Evolutionary conservation across 2,329 filamentous ascomycete species (phyloP).

Genomic region (Sporothrix pallida): DNA sequence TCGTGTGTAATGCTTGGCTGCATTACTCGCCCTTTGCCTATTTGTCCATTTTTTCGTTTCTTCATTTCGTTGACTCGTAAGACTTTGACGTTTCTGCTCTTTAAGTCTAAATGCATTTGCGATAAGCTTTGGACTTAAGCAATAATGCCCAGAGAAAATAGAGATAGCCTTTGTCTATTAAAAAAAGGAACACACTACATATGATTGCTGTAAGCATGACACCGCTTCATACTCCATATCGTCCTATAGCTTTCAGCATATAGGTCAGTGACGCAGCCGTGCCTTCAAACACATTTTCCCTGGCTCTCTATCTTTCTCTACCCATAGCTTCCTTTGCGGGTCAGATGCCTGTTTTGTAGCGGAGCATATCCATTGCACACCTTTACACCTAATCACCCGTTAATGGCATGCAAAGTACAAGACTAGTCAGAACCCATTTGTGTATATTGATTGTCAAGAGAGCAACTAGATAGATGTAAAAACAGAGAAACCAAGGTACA

Average conservation of each 20-base stretch:
- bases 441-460: slow-evolving; percentile 5
- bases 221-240: slow-evolving; percentile 3
- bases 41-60: neutral
- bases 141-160: neutral
- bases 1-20: neutral
- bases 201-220: slow-evolving; percentile 11
- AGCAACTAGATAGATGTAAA: neutral
- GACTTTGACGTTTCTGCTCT: neutral
- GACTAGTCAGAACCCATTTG: neutral
- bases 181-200: neutral
- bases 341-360: neutral
- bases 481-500: neutral
- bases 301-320: too few species aligned
- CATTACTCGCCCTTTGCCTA: neutral
- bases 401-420: too few species aligned
- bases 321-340: too few species aligned
- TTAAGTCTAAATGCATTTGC: neutral
- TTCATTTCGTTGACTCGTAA: neutral
- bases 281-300: too few species aligned
- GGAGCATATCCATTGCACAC: neutral
- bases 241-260: neutral
- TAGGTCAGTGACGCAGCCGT: neutral
- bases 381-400: neutral
- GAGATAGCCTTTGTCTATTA: neutral
- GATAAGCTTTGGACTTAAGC: neutral